Evolutionary conservation across 2,329 filamentous ascomycete species (phyloP), one percentile per base, ranked within the genome.

Genomic region (Fusarium abutilonis): DNA sequence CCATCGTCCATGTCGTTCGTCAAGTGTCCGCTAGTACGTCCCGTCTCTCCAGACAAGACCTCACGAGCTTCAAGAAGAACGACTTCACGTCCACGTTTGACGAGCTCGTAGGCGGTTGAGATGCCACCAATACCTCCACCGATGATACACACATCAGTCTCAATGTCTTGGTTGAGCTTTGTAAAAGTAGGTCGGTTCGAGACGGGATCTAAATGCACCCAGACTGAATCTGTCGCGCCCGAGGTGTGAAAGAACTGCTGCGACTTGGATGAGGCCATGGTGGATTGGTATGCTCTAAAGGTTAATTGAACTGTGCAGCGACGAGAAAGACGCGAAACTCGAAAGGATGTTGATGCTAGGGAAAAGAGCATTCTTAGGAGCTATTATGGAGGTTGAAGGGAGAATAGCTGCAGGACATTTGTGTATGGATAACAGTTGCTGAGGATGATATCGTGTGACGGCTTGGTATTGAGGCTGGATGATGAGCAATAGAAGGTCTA

Each of bases 1-100:
- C 79, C 78, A 47, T 84, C 83, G 28, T 86, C 84, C 3, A 86
- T 72, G 4, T 80, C 80, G 54, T 78, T 85, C 3, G 82, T 78
- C 28, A 86, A 70, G 64, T 86, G 83, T 0, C 83, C 83, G 38
- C 77, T 81, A 0, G 83, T 86, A 5, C 83, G 74, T 1, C 82
- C 82, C 0, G 78, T 80, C 68, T 86, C 84, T 3, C 83, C 83
- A 3, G 82, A 80, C 0, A 86, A 71, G 3, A 82, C 75, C n/a
- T 84, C 78, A 6, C 83, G 79, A 8, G 82, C 82, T 60, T 86
- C 83, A 10, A 86, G 73, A 63, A 86, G 73, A 3, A 80, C 75
- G 1, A 86, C 82, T 3, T 79, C 72, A 32, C 78, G 68, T 1
- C 83, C 83, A 14, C 81, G 78, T 6, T 60, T 76, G 21, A 86